A percentile compares a stretch with the other conserved stretches of the same genome.
Evolutionary conservation across 352 stramenopile species (phyloP).

Genomic region (Sclerospora graminicola): DNA sequence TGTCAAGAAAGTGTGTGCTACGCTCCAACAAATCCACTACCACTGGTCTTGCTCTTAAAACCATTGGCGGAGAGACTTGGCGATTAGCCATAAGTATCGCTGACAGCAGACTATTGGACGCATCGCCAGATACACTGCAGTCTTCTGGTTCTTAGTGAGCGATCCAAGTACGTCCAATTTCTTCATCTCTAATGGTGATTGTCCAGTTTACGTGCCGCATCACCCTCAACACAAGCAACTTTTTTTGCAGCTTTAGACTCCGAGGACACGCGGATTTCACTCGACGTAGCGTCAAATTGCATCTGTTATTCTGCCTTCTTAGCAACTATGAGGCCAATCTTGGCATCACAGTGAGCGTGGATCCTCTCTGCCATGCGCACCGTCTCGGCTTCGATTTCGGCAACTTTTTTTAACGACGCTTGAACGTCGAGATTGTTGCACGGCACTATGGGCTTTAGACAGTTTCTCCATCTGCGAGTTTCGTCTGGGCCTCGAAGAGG

Average conservation of each 20-base stretch:
- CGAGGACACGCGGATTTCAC: slow-evolving; percentile 19
- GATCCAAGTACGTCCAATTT: slow-evolving; percentile 27
- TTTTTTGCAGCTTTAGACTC: slow-evolving; percentile 30
- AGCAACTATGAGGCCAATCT: slow-evolving; percentile 28
- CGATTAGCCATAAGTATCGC: slow-evolving; percentile 35
- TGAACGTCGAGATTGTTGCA: too few relatives aligned
- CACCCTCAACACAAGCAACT: slow-evolving; percentile 26
- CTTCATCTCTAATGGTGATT: slow-evolving; percentile 35
- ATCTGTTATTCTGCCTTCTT: slow-evolving; percentile 25
- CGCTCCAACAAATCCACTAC: slow-evolving; percentile 5
- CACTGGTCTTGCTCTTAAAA: slow-evolving; percentile 11
- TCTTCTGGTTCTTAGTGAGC: slow-evolving; percentile 33
- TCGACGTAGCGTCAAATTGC: slow-evolving; percentile 25
- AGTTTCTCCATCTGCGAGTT: slow-evolving; percentile 28
- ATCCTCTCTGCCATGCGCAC: slow-evolving; percentile 33
- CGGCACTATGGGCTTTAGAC: slow-evolving; percentile 27
- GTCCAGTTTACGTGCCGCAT: slow-evolving; percentile 27
- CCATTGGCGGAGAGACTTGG: slow-evolving; percentile 29
- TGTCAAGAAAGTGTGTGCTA: too few relatives aligned
- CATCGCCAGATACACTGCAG: slow-evolving; percentile 29
- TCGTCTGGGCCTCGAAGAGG: slow-evolving; percentile 29
- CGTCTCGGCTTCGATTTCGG: slow-evolving; percentile 35
- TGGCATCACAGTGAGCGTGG: slow-evolving; percentile 23
- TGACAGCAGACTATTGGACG: slow-evolving; percentile 36
- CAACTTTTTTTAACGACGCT: slow-evolving; percentile 27